Evolutionary conservation across 768 basidiomycete genomes (phyloP).

Genomic region (Mycena alexandri): DNA sequence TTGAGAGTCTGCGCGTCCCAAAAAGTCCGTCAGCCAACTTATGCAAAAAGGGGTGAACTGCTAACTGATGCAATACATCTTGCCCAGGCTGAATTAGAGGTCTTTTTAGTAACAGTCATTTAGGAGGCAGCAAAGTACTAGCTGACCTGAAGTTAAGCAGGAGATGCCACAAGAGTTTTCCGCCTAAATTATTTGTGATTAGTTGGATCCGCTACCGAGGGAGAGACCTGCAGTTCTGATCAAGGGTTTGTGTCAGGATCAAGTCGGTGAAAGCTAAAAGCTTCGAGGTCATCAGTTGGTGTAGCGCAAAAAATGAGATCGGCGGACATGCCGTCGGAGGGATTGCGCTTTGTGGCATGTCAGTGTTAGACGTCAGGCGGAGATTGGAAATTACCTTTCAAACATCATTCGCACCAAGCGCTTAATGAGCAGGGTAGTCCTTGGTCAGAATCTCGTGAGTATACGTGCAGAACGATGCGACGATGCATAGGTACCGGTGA

Average conservation of each 20-base stretch:
- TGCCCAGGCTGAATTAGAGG: conserved; percentile 1
- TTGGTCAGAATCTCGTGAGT: too few species aligned
- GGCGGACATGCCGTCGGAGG: conserved; percentile 17
- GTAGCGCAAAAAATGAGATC: neutral
- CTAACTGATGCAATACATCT: conserved; percentile 18
- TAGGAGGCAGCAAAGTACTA: too few species aligned
- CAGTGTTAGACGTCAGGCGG: too few species aligned
- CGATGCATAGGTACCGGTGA: too few species aligned
- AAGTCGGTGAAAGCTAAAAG: conserved; percentile 16
- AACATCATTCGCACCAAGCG: neutral
- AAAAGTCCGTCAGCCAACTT: too few species aligned
- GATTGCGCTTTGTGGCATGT: conserved; percentile 5
- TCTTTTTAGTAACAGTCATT: too few species aligned
- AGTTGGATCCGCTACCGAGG: neutral
- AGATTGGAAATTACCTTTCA: neutral
- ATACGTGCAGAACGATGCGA: too few species aligned
- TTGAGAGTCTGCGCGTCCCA: conserved; percentile 6
- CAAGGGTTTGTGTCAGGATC: conserved; percentile 27
- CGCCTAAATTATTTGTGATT: neutral
- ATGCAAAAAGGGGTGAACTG: too few species aligned
- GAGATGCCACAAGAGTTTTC: conserved; percentile 7
- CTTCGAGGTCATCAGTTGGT: neutral
- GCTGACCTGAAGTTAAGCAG: conserved; percentile 6
- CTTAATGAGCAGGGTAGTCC: too few species aligned
- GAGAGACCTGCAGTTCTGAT: conserved; percentile 8